These are phyloP conservation scores for Tremella yokohamensis DNA, from an alignment of 768 basidiomycete species.

Conservation along the genomic window DNA sequence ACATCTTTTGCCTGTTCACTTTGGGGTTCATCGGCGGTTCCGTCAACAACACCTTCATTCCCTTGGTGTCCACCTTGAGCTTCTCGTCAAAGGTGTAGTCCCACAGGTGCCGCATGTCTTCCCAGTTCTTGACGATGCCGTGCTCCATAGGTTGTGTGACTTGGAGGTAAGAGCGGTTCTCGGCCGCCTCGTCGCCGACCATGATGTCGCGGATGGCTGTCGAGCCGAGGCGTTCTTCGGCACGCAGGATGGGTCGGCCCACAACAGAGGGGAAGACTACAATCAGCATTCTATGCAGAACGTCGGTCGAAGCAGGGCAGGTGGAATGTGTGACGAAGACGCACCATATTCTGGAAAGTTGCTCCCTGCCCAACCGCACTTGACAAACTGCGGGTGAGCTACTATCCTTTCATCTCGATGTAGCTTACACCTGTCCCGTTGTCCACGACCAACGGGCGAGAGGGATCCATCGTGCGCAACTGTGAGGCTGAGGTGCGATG, in stretches of 20 bases:
- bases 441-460: conserved; percentile 66
- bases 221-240: conserved; percentile 87
- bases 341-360: conserved; percentile 93
- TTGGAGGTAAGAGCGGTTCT: conserved; percentile 91
- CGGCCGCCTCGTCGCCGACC: conserved; percentile 94
- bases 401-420: no score
- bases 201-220: conserved; percentile 93
- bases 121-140: conserved; percentile 98
- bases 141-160: conserved; percentile 99
- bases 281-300: neutral
- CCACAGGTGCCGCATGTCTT: conserved; percentile 98
- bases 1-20: conserved; percentile 86
- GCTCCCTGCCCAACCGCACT: conserved; percentile 83
- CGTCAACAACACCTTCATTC: conserved; percentile 85
- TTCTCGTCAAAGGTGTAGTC: conserved; percentile 98
- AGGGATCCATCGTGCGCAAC: conserved; percentile 52
- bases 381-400: conserved; percentile 67
- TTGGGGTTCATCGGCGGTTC: conserved; percentile 99
- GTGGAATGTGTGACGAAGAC: conserved; percentile 23
- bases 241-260: conserved; percentile 92
- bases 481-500: neutral
- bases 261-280: conserved; percentile 94
- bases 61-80: conserved; percentile 78
- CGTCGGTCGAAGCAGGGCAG: neutral
- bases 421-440: conserved; percentile 78